phyloP scores from a whole-genome alignment of 2,329 filamentous ascomycete species.

The Talaromyces sp. region DNA sequence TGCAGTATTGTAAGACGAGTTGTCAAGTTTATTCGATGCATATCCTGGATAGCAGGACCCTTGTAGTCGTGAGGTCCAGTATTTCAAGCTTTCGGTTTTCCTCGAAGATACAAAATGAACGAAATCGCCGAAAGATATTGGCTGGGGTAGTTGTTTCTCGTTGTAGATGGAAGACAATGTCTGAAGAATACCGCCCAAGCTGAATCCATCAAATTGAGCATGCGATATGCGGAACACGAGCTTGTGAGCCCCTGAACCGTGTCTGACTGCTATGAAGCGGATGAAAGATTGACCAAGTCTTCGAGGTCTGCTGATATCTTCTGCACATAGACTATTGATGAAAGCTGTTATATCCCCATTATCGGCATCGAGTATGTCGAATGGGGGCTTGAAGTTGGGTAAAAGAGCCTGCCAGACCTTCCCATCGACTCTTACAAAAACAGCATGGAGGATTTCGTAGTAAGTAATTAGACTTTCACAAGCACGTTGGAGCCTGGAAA shows the following conservation, averaged over 20 bases:
- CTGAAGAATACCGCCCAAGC: not conserved
- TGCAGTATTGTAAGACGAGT: not conserved
- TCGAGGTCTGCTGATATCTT: constrained; percentile 1
- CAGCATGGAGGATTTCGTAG: not conserved
- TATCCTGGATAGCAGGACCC: not conserved
- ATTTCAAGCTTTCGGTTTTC: not conserved
- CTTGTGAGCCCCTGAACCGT: not conserved
- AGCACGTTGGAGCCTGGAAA: not conserved
- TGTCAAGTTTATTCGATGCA: not conserved
- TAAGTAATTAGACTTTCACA: constrained; percentile 4
- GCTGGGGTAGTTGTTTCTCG: not conserved
- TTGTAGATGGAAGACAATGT: constrained; percentile 7
- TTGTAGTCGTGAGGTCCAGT: constrained; percentile 6
- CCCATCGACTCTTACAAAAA: not conserved
- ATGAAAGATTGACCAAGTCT: constrained; percentile 8
- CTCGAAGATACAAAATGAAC: not conserved
- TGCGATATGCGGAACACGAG: constrained; percentile 8
- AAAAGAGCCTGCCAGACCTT: constrained; percentile 1
- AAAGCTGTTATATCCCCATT: not conserved
- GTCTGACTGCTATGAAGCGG: not conserved
- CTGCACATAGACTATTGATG: not conserved
- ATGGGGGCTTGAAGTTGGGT: not conserved
- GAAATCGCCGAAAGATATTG: not conserved
- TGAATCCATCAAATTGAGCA: constrained; percentile 12
- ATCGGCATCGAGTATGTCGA: not conserved